These are phyloP conservation scores for Fistulifera solaris DNA, from an alignment of 108 stramenopile genomes.

Conservation along the genomic window DNA sequence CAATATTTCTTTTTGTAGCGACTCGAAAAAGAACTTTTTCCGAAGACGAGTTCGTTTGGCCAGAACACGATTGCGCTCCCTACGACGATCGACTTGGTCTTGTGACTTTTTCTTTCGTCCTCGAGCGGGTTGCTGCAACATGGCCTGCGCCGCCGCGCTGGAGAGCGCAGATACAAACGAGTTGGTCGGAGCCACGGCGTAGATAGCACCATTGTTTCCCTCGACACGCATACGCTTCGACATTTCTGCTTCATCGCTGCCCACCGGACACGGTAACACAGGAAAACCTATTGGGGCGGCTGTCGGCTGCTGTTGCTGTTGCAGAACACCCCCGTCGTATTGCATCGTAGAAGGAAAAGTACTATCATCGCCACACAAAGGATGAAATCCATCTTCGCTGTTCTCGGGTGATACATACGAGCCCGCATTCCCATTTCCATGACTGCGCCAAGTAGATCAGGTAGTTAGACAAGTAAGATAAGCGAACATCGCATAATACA, in stretches of 20 bases:
- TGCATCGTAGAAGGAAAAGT: constrained; percentile 10
- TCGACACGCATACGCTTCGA: constrained; percentile 4
- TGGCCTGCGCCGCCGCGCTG: constrained; percentile 16
- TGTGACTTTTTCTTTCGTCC: constrained; percentile 60
- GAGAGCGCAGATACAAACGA: not conserved
- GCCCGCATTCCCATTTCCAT: constrained; percentile 19
- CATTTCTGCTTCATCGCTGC: constrained; percentile 5
- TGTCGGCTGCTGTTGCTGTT: not conserved
- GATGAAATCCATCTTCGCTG: constrained; percentile 24
- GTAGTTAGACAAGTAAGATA: constrained; percentile 3
- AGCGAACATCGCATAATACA: not conserved
- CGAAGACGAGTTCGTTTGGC: constrained; percentile 92
- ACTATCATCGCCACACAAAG: constrained; percentile 6
- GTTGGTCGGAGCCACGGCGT: not conserved
- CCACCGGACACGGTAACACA: constrained; percentile 13
- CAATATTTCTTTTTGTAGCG: constrained; percentile 82
- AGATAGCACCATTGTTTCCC: constrained; percentile 6
- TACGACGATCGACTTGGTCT: constrained; percentile 80
- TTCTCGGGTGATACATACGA: constrained; percentile 43
- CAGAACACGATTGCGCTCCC: constrained; percentile 92
- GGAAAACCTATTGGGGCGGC: constrained; percentile 13
- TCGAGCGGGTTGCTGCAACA: constrained; percentile 10
- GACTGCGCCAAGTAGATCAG: constrained; percentile 2
- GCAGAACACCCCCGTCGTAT: not conserved
- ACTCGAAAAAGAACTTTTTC: constrained; percentile 97